Base-by-base conservation (phyloP, 148 eudicot species). In the Suaeda aralocaspica region DNA sequence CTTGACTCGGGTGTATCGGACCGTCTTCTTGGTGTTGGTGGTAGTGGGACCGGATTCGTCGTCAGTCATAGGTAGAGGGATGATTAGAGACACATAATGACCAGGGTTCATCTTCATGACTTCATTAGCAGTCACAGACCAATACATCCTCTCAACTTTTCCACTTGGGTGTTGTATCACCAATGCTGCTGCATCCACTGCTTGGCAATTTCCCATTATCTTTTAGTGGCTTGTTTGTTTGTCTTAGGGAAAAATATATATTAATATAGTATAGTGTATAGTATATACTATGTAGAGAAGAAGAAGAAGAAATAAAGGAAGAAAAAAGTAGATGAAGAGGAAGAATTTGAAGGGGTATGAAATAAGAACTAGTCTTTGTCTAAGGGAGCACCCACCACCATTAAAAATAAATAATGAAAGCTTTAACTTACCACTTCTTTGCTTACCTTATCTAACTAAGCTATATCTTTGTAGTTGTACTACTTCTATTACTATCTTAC, bases 201-300 rank as follows among this genome's bases (percentile, higher is more conserved):
- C 93, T 64, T 95, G 99, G 67, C 99, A 95, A 77, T 95, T 95
- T 18, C 99, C 99, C 99, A 95, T 91, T 67, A 68, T 79, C 57
- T n/a, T 49, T 49, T 16, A 3, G 4, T 49, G 50, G 50, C 15
- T 11, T 36, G 8, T 74, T 25, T 50, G 31, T 62, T 19, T 29
- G 46, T 75, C 21, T 62, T 48, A 28, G 22, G 41, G n/a, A n/a
- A 36, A 36, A 36, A 36, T 36, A 36, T 36, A n/a, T 36, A 36
- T 8, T 36, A 36, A 8, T 36, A 36, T 36, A 8, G 4, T 36
- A 36, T n/a, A n/a, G 5, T 39, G 44, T 39, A 39, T 39, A 5
- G 5, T 39, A 39, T 39, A 39, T 39, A 4, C 5, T 39, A 9
- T 21, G 26, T 45, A 30, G 69, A 42, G 9, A 24, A 30, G 28